Evolutionary conservation across 306 rosid genomes (phyloP), one percentile per base, ranked within the genome.

Genomic region (Hippophae tibetana): DNA sequence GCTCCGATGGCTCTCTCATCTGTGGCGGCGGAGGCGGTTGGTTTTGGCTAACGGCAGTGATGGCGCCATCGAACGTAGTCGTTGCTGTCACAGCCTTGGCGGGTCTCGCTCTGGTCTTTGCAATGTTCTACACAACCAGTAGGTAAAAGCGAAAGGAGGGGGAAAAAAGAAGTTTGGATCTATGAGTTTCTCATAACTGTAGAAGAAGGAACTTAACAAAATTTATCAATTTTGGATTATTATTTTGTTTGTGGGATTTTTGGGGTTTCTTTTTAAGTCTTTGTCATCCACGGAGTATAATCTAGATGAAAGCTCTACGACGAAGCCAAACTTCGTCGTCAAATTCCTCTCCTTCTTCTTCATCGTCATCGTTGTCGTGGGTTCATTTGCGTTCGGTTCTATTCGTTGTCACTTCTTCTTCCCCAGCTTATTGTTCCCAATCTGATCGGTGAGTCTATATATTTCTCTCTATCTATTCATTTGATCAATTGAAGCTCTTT

Each of bases 341-440:
- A 58, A 73, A 64, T 51, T 45, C 78, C 10, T 68, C 81, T 53
- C 74, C 97, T 63, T 79, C 90, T 0, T 89, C 97, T 14, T 81
- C 95, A 26, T 78, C 89, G 13, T 64, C 80, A 5, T 70, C 81
- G 52, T 90, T 89, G 45, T 92, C 98, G 70, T 92, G 99, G 99
- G 82, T 93, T 85, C 95, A 82, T 67, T 79, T 93, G 86, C 94
- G 99, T 80, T 93, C 99, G 87, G 99, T 89, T 82, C 81, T 93
- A 62, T 86, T 93, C 67, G 88, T 93, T 63, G 97, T 93, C 47
- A 71, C 85, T 68, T 86, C 99, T 67, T 93, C 99, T 73, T 93
- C 99, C 66, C 95, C 99, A 72, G 97, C 94, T 82, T 77, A 88
- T 84, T 86, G 90, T 65, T 82, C 97, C 63, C 73, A 74, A 53